Evolutionary conservation across 1,284 basidiomycete genomes (phyloP), one percentile per base, ranked within the genome.

Genomic region (Xanthoconium separans): DNA sequence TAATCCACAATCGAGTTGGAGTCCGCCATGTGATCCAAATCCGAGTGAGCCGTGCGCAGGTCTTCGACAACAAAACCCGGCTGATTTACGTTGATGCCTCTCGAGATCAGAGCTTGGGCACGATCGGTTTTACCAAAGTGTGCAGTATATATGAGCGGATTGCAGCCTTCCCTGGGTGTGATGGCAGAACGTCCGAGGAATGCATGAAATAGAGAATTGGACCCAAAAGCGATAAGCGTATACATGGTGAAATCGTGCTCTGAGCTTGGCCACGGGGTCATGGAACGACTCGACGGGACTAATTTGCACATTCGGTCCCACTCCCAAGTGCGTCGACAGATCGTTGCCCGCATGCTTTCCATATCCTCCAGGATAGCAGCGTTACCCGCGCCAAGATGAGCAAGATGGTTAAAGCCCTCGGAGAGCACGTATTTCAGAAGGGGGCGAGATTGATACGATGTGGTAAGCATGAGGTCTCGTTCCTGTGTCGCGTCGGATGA

Each of bases 91-190:
- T 57, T 41, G 10, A 44, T 47, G 6, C 54, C 54, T 3, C 9
- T n/a, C 12, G 12, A 51, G 7, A 56, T 39, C 15, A 56, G 22
- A 0, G 45, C 7, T 12, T 12, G 33, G 6, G 43, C 42, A 6
- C 57, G 54, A 11, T 37, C 18, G 16, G n/a, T 2, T 18, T 39
- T 57, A 9, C 43, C 46, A 5, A 56, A 57, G 16, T 56, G 27
- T 31, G 54, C 54, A 18, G 54, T 47, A 6, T 56, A 56, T 27
- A 56, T n/a, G 29, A 56, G 16, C 0, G 55, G 55, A 29, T 56
- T 56, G 20, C 44, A 47, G 30, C 15, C 43, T 24, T 42, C 2
- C 34, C 13, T 39, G 7, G 44, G 36, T 6, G 39, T 16, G 7
- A 56, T n/a, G 6, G 36, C 1, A 2, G 16, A 8, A 7, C 2